Evolutionary conservation across 2,329 filamentous ascomycete genomes (phyloP).

Genomic region (Ophiocordyceps polyrhachis-furcata): DNA sequence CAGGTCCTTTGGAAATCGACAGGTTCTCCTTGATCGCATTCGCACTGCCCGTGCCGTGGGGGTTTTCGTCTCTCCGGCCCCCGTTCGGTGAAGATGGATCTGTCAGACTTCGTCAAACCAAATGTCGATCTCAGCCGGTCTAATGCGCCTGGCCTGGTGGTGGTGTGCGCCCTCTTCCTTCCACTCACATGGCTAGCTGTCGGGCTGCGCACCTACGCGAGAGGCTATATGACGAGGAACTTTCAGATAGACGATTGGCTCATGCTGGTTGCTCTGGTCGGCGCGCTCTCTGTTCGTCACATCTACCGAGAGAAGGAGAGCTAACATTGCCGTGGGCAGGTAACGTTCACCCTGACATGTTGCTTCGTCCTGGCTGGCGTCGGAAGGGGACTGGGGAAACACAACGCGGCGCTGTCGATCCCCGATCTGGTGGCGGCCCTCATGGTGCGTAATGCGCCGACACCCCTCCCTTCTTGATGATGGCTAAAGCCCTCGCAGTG

Average conservation of each 20-base stretch:
- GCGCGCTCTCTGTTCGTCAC: background rate
- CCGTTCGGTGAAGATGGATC: background rate
- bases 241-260: slow-evolving; percentile 35
- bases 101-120: slow-evolving; percentile 2
- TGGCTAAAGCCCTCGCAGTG: slow-evolving; percentile 14
- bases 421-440: slow-evolving; percentile 24
- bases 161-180: slow-evolving; percentile 18
- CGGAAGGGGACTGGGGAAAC: slow-evolving; percentile 23
- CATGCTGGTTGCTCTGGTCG: slow-evolving; percentile 29
- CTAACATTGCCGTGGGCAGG: slow-evolving; percentile 9
- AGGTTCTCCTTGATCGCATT: background rate
- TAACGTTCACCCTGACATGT: slow-evolving; percentile 28
- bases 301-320: background rate
- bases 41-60: background rate
- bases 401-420: slow-evolving; percentile 23
- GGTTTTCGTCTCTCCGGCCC: background rate
- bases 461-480: background rate
- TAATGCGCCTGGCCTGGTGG: slow-evolving; percentile 19
- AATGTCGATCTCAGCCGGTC: slow-evolving; percentile 17
- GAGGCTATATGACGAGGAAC: slow-evolving; percentile 21
- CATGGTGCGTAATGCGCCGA: slow-evolving; percentile 16
- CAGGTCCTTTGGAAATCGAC: background rate
- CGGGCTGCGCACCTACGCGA: slow-evolving; percentile 23
- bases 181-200: slow-evolving; percentile 23
- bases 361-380: slow-evolving; percentile 25